Base-by-base conservation (phyloP, 1,284 basidiomycete genomes). In the Cystobasidium sp. region DNA sequence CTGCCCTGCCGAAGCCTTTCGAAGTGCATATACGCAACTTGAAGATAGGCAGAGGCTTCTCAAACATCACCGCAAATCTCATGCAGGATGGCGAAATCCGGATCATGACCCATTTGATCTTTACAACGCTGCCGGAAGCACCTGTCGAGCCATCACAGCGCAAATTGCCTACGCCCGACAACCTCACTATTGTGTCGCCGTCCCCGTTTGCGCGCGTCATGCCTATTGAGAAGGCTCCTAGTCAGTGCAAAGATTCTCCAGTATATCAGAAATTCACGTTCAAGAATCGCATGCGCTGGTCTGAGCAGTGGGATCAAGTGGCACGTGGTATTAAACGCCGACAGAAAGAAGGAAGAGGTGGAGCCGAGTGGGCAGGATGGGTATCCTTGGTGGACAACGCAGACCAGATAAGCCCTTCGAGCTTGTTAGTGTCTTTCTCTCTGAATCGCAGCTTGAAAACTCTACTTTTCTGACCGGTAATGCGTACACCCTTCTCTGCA, bases 71-170 rank as follows among this genome's bases (percentile, higher is more conserved):
- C 20, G 70, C 70, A 1, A 62, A 73, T n/a, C 49, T 73, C 14
- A 59, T 73, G 9, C 70, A 73, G 49, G 70, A 73, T 49, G 70
- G 58, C 43, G 20, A 52, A 41, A 53, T 66, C n/a, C 70, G 70
- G 12, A 73, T 73, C 10, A 73, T 66, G 52, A 65, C 70, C 39
- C 70, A 73, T 63, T 63, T 73, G 12, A 73, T 73, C 14, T 73
- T 73, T 22, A 73, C 70, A n/a, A 55, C 49, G 3, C 62, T 73
- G 43, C 70, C 62, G 16, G 70, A 73, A 46, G 44, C 70, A 14
- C 70, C 70, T n/a, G 43, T 24, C 41, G 52, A 56, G 16, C 41
- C 58, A 18, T 51, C 64, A n/a, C 49, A 55, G 39, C 64, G 51
- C 9, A 62, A 73, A 31, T 20, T 73, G 18, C 70, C 70, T 47